Base-by-base conservation (phyloP, 169 alveolate species). In the Plasmodium coatneyi region DNA sequence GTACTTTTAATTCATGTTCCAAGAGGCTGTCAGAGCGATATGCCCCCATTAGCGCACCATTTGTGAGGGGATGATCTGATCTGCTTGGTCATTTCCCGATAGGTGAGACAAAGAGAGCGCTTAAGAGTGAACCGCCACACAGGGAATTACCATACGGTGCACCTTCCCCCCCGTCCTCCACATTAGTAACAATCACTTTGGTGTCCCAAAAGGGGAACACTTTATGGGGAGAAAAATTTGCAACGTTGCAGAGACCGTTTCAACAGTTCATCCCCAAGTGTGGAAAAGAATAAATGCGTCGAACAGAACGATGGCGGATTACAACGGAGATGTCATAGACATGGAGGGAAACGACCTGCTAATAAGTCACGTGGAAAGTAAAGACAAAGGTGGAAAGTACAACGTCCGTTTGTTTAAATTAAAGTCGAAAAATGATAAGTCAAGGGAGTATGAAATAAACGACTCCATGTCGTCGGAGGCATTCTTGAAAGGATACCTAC, bases 321-420 rank as follows among this genome's bases (percentile, higher is more conserved):
- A 84, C 84, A 74, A 43, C 60, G 93, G 93, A 84, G 49, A 54
- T 34, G 46, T 84, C 16, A 28, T 84, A 22, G 80, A 84, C 46
- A 34, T 74, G 56, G 80, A 52, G 79, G 84, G 93, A 54, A 70
- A 76, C 34, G 70, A 84, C 41, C 34, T 84, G 80, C 28, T 84
- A 76, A 54, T 84, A 74, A 74, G 74, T 54, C 80, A 84, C 28
- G 28, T 76, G 30, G 79, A 14, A 2, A 66, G 66, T 49, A 22
- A 84, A 19, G 86, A 78, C 12, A 74, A 39, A 6, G 70, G 28
- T 19, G 60, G 10, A 28, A 49, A 39, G 25, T 84, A 32, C n/a
- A 84, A 49, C 12, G 36, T 84, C 6, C 19, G 36, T 16, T 74
- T 70, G 25, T 84, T 49, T 25, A 84, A 84, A 54, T 32, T 84